Evolutionary conservation across 1,139 yeast species (phyloP), one percentile per base, ranked within the genome.

Genomic region (Yamadazyma kanchanaburiensis): DNA sequence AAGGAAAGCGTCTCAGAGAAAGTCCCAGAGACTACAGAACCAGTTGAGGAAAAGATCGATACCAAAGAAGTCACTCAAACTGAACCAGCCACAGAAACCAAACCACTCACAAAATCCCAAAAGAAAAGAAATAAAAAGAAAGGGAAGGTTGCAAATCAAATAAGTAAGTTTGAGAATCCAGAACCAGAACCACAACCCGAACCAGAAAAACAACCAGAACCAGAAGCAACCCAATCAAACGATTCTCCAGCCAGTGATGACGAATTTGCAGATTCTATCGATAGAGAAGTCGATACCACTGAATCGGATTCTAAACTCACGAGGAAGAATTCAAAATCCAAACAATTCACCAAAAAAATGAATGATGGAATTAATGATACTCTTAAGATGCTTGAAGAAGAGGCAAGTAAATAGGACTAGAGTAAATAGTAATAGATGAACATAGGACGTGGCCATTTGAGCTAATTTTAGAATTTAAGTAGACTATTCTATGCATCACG

Each of bases 321-420:
- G 8, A 34, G 58, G 23, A 49, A 49, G 20, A 50, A 51, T 15
- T 53, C 60, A 21, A 52, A 41, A 31, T 49, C 58, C 15, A 55
- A 55, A 28, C 49, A 52, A 30, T 56, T 57, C 34, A 45, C 50
- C 29, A 41, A 47, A 26, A 58, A 60, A 32, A 47, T 66, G 30
- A 53, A 60, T 36, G 53, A 41, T 24, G 68, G 58, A 23, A 46
- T 65, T 31, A 62, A 65, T 33, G 54, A 56, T 32, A 66, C 73
- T 4, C 42, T 66, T 33, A 57, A 60, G 31, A 64, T 66, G 70
- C 49, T 66, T 28, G 54, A 63, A 42, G 70, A 65, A 37, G 63
- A 65, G 35, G 46, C 64, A 13, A 55, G 51, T n/a, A 43, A 48
- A 18, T 35, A 18, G 13, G 12, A 15, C 15, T 12, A 12, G 14